These are phyloP conservation scores for Sphaerulina populicola DNA, from an alignment of 2,329 filamentous ascomycete species.

Conservation along the genomic window DNA sequence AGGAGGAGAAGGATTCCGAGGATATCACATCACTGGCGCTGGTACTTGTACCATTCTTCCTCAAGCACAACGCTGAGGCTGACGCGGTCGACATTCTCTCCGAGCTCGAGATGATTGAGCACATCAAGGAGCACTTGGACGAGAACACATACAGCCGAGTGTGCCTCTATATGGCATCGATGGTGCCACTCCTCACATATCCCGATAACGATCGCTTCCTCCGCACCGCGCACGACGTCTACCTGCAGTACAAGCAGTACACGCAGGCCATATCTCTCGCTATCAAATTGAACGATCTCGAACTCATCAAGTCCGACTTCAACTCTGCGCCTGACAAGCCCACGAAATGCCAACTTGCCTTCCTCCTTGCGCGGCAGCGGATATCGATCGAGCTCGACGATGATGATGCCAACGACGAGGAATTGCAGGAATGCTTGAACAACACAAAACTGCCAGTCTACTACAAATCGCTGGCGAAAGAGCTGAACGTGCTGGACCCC, in stretches of 20 bases:
- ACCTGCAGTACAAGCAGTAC: constrained; percentile 84
- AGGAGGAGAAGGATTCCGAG: constrained; percentile 71
- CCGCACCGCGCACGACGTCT: constrained; percentile 84
- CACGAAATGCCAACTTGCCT: constrained; percentile 86
- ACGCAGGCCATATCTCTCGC: constrained; percentile 90
- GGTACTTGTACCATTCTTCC: constrained; percentile 81
- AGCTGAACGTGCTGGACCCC: constrained; percentile 91
- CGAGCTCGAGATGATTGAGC: constrained; percentile 93
- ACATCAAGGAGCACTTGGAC: constrained; percentile 81
- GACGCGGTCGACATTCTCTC: constrained; percentile 96
- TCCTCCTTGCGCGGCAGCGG: constrained; percentile 83
- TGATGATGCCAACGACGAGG: constrained; percentile 61
- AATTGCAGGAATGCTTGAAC: constrained; percentile 73
- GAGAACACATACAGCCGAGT: constrained; percentile 88
- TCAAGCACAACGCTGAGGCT: constrained; percentile 95
- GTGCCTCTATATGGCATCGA: constrained; percentile 96
- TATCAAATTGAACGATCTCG: constrained; percentile 78
- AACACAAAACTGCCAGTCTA: constrained; percentile 83
- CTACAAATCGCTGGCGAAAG: constrained; percentile 89
- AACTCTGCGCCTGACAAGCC: constrained; percentile 69
- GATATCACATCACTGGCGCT: constrained; percentile 80
- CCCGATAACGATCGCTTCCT: constrained; percentile 96
- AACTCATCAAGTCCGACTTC: constrained; percentile 72
- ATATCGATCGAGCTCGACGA: constrained; percentile 65
- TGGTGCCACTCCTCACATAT: constrained; percentile 95